Percentiles rank a stretch among this genome's conserved stretches.
Evolutionary conservation across 768 basidiomycete genomes (phyloP).

Genomic region (Tulasnella sp.): DNA sequence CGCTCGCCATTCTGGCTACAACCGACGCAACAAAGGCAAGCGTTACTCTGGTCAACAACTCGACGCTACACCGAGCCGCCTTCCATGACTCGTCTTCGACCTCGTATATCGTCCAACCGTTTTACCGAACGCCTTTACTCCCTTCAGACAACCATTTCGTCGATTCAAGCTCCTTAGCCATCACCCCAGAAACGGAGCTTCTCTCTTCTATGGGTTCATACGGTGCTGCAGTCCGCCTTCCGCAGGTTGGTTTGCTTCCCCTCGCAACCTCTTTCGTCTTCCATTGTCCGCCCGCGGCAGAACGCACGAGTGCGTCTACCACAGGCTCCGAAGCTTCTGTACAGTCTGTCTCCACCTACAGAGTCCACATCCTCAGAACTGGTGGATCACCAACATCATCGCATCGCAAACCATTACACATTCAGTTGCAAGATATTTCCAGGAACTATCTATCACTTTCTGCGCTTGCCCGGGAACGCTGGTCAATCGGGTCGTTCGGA

Average conservation of each 20-base stretch:
- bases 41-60: background rate
- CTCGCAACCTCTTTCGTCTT: conserved; percentile 57
- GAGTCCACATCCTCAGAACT: conserved; percentile 58
- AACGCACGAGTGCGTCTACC: conserved; percentile 46
- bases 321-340: conserved; percentile 22
- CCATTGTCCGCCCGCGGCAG: conserved; percentile 47
- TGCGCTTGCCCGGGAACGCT: conserved; percentile 51
- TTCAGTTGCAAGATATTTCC: conserved; percentile 52
- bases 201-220: conserved; percentile 39
- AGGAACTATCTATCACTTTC: conserved; percentile 66
- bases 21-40: background rate
- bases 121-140: conserved; percentile 41
- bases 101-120: conserved; percentile 48
- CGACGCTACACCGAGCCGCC: conserved; percentile 23
- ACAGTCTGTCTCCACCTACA: conserved; percentile 34
- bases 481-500: conserved; percentile 35
- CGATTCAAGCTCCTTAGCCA: conserved; percentile 37
- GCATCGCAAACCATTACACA: conserved; percentile 36
- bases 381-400: conserved; percentile 45
- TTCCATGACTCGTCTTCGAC: conserved; percentile 27
- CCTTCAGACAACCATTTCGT: conserved; percentile 39
- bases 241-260: conserved; percentile 48
- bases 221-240: conserved; percentile 33
- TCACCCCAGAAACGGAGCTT: conserved; percentile 34
- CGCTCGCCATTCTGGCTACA: conserved; percentile 52